These are phyloP conservation scores for Saxophila tyrrhenica DNA, from an alignment of 495 filamentous ascomycete species.

Conservation along the genomic window DNA sequence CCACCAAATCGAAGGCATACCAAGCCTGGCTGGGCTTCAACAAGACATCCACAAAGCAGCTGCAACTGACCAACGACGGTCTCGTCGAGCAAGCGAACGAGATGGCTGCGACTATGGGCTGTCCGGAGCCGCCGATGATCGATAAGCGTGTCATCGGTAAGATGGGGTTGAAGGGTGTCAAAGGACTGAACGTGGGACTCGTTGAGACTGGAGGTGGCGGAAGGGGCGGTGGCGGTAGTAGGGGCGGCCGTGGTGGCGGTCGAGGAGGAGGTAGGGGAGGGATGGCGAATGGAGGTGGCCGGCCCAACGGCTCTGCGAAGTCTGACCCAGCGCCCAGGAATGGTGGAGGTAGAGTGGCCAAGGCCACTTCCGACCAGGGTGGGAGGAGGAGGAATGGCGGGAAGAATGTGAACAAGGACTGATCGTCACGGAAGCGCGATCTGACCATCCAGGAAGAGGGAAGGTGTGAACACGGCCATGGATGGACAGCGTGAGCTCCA, in stretches of 20 bases:
- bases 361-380: background rate
- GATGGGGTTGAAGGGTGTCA: constrained; percentile 42
- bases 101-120: constrained; percentile 35
- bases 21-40: constrained; percentile 46
- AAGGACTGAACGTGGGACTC: constrained; percentile 23
- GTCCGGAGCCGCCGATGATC: constrained; percentile 36
- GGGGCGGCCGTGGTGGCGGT: background rate
- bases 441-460: background rate
- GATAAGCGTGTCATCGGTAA: constrained; percentile 37
- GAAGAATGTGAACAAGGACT: background rate
- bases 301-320: too few species aligned
- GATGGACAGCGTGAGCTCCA: too few species aligned
- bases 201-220: constrained; percentile 17
- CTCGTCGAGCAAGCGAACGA: constrained; percentile 38
- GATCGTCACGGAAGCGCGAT: background rate
- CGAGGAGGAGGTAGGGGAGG: background rate
- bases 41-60: constrained; percentile 36
- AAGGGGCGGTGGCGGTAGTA: background rate
- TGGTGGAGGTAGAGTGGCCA: background rate
- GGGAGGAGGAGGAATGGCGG: background rate
- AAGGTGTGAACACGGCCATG: too few species aligned
- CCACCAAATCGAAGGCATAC: constrained; percentile 43
- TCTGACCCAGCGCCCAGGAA: background rate
- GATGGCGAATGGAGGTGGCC: too few species aligned
- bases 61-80: constrained; percentile 29